Percentiles rank a stretch among this genome's conserved stretches.
These are phyloP conservation scores for Ophiostoma angusticollis DNA, from an alignment of 2,329 filamentous ascomycete genomes.

Conservation along the genomic window DNA sequence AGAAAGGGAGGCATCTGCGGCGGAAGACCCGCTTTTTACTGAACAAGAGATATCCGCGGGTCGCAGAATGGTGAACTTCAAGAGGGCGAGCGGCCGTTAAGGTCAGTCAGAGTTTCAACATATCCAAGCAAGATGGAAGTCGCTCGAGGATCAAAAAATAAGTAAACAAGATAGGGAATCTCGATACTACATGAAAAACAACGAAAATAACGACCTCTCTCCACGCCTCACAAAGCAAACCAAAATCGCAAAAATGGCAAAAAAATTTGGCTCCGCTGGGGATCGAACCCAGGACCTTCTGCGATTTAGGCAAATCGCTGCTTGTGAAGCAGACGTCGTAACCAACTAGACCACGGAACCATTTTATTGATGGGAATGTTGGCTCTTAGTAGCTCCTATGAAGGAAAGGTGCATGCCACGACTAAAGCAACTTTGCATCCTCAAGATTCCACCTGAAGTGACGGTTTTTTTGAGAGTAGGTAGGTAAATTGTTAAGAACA, in stretches of 20 bases:
- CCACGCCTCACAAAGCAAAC: neutral
- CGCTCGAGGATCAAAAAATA: no score
- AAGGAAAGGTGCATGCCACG: neutral
- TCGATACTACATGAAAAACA: neutral
- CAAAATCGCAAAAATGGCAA: slow-evolving; percentile 3
- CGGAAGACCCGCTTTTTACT: no score
- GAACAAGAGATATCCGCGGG: no score
- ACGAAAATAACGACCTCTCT: neutral
- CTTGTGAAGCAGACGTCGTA: slow-evolving; percentile 18
- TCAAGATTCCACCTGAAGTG: no score
- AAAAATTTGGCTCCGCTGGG: slow-evolving; percentile 15
- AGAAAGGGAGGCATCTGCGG: no score
- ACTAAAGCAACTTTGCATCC: neutral
- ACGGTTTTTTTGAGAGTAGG: no score
- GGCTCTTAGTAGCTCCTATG: neutral
- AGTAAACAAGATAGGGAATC: no score
- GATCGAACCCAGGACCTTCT: slow-evolving; percentile 18
- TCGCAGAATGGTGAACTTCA: no score
- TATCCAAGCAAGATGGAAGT: no score
- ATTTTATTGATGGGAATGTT: neutral
- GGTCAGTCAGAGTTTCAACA: no score
- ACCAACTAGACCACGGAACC: slow-evolving; percentile 18
- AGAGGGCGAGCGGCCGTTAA: no score
- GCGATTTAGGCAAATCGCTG: slow-evolving; percentile 9
- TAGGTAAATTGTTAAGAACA: slow-evolving; percentile 5